phyloP scores from a whole-genome alignment of 1,284 basidiomycete species.

The Heterobasidion irregulare region DNA sequence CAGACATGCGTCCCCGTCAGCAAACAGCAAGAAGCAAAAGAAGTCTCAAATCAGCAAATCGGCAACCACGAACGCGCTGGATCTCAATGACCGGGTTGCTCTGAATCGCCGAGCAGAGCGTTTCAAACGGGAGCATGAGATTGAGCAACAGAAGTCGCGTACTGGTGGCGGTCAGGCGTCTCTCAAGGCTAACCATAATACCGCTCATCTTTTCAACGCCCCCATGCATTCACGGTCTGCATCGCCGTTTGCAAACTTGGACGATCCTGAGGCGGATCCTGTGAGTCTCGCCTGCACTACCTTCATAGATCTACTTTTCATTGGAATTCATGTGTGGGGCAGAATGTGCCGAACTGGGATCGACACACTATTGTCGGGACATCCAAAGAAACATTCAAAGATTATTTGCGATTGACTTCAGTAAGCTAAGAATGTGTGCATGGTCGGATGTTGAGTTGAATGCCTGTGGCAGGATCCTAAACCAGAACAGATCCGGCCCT shows the following conservation, averaged over 20 bases:
- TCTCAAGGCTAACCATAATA: slow-evolving; percentile 39
- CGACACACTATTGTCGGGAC: slow-evolving; percentile 92
- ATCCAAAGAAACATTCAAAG: slow-evolving; percentile 85
- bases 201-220: slow-evolving; percentile 39
- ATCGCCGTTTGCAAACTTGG: slow-evolving; percentile 36
- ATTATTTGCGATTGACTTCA: slow-evolving; percentile 91
- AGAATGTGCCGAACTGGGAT: slow-evolving; percentile 99
- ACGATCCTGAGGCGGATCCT: slow-evolving; percentile 65
- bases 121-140: slow-evolving; percentile 75
- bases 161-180: slow-evolving; percentile 22
- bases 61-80: slow-evolving; percentile 30
- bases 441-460: neutral
- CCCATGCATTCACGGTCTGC: slow-evolving; percentile 32
- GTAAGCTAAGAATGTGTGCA: slow-evolving; percentile 34
- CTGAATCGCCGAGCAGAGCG: slow-evolving; percentile 66
- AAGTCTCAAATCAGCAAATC: slow-evolving; percentile 43
- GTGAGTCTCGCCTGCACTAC: slow-evolving; percentile 30
- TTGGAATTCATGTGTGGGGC: neutral
- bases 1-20: slow-evolving; percentile 28
- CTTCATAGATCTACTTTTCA: neutral
- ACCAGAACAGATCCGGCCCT: slow-evolving; percentile 90
- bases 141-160: slow-evolving; percentile 61
- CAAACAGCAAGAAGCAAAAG: slow-evolving; percentile 54
- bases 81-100: slow-evolving; percentile 57
- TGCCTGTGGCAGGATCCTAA: slow-evolving; percentile 70